Base-by-base conservation (phyloP, 2,329 filamentous ascomycete species). In the Monosporascus sp. region DNA sequence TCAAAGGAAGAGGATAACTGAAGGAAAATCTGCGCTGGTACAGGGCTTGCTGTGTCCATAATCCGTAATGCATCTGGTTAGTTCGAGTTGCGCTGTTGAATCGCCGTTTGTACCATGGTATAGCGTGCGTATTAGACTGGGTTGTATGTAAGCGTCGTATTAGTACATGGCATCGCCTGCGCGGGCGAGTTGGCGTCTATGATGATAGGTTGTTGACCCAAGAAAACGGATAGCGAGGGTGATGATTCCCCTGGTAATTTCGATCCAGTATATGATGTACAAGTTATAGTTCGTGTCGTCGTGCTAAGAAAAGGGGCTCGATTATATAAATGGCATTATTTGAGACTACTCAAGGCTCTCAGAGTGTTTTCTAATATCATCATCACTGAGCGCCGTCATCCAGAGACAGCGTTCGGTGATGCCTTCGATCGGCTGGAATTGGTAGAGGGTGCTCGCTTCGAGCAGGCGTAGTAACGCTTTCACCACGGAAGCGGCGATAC, bases 361-460 rank as follows among this genome's bases (percentile, higher is more conserved):
- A 0, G 79, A 81, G 52, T 75, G 73, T 56, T 71, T 74, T 53
- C 80, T 73, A 63, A 94, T 90, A 63, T 92, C 88, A n/a, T 85
- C 82, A 59, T 93, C 89, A 51, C 74, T 81, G 51, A 94, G 68
- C 9, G 89, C 88, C 47, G 87, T 86, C 73, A 94, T 85, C 89
- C 90, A 94, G n/a, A 94, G 77, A 67, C 89, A 94, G 58, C 88
- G 80, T 70, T 90, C 88, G 5, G 89, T 86, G 49, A 91, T 81
- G 50, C 88, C 87, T 57, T 90, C 87, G 38, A 92, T 83, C 1
- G 88, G 85, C 61, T 85, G 79, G 67, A 93, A 91, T 7, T 75
- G 73, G 67, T 93, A 94, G 52, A 83, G 79, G 22, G 85, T 83
- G 66, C 88, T 92, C 1, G 88, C 86, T 70, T 94, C 89, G 9